Percentiles rank a stretch among this genome's conserved stretches.
Conservation (phyloP, 1,284 basidiomycete species). For the Schizophyllum commune region DNA sequence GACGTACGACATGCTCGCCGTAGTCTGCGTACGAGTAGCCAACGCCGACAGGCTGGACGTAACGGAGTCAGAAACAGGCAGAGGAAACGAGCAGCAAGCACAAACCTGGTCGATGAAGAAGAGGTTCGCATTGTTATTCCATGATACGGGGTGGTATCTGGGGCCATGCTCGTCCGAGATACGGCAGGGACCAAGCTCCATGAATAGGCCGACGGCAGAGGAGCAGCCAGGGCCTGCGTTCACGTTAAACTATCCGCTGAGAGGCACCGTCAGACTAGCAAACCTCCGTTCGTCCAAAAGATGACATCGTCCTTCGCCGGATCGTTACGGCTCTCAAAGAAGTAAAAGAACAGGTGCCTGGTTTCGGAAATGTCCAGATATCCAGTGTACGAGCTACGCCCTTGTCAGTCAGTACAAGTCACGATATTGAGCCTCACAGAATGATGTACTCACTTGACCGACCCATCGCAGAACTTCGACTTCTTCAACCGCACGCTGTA, state of each 20-base stretch:
- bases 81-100: not conserved
- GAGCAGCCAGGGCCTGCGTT: constrained; percentile 44
- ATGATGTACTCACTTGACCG: constrained; percentile 33
- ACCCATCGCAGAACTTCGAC: constrained; percentile 42
- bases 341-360: constrained; percentile 79
- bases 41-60: constrained; percentile 37
- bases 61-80: not conserved
- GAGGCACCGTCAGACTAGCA: constrained; percentile 15
- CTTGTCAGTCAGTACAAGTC: constrained; percentile 1
- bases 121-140: constrained; percentile 64
- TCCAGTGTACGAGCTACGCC: constrained; percentile 33
- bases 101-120: constrained; percentile 58
- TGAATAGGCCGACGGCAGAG: constrained; percentile 52
- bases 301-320: constrained; percentile 61
- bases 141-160: constrained; percentile 50
- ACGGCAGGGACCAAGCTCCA: constrained; percentile 54
- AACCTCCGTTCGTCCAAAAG: constrained; percentile 61
- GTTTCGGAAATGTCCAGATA: constrained; percentile 61
- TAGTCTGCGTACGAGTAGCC: constrained; percentile 72
- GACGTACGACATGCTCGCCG: constrained; percentile 51
- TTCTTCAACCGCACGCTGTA: constrained; percentile 49
- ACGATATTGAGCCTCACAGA: not conserved
- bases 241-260: not conserved
- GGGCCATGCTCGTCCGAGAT: constrained; percentile 35
- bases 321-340: constrained; percentile 72